Percentiles rank a stretch among this genome's conserved stretches.
These are phyloP conservation scores for Primulina eburnea DNA, from an alignment of 257 asterid genomes.

Conservation along the genomic window DNA sequence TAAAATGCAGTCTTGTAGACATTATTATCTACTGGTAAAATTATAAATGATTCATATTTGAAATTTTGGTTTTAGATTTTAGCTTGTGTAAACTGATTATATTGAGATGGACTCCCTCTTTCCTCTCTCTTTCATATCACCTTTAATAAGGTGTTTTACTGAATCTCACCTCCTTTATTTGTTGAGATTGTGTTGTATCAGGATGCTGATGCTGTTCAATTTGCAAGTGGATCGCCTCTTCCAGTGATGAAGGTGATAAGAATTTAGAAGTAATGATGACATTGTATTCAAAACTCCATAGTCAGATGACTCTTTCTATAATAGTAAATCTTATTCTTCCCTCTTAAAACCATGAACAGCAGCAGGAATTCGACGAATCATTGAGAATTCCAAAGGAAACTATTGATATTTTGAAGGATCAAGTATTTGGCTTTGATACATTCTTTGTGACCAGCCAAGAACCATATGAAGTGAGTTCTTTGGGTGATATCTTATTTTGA, in stretches of 20 bases:
- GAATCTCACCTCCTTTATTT: conserved; percentile 17
- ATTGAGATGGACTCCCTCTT: conserved; percentile 10
- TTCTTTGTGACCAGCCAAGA: conserved; percentile 95
- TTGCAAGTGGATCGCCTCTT: conserved; percentile 90
- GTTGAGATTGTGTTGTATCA: conserved; percentile 32
- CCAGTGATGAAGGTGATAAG: conserved; percentile 95
- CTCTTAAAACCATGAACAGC: conserved; percentile 41
- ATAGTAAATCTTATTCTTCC: conserved; percentile 21
- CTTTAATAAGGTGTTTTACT: conserved; percentile 4
- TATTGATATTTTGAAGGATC: conserved; percentile 76
- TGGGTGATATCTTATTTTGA: conserved; percentile 5
- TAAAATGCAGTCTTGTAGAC: conserved; percentile 16
- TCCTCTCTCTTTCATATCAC: conserved; percentile 7
- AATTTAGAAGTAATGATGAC: conserved; percentile 26
- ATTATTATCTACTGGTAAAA: conserved; percentile 9
- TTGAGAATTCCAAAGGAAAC: conserved; percentile 79
- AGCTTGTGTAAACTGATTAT: conserved; percentile 16
- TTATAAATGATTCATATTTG: background rate
- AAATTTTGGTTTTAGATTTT: background rate
- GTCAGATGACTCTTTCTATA: conserved; percentile 15
- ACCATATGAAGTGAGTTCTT: conserved; percentile 87
- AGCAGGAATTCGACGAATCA: conserved; percentile 70
- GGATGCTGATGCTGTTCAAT: conserved; percentile 46
- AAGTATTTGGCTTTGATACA: conserved; percentile 93
- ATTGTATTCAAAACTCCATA: conserved; percentile 10